Evolutionary conservation across 2,329 filamentous ascomycete genomes (phyloP), one percentile per base, ranked within the genome.

Genomic region (Talaromyces marneffei): DNA sequence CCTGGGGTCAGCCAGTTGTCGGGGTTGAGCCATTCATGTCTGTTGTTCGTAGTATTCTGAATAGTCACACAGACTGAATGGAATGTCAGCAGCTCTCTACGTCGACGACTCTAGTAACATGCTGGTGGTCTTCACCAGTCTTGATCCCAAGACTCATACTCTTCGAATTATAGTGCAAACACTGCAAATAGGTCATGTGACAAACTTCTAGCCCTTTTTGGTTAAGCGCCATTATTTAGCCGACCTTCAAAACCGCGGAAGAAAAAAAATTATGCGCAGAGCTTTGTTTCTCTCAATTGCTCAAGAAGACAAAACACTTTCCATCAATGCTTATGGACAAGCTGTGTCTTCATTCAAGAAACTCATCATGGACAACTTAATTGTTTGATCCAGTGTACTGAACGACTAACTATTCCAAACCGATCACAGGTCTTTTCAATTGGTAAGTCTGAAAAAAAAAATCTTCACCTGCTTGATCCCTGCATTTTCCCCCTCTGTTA

Each of bases 401-500:
- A 16, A 12, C 14, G 40, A 50, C 56, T 50, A 50, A 58, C n/a
- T n/a, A 35, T 42, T 31, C 27, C 2, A 27, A 1, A 20, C 10
- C 25, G 53, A 20, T 16, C 31, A 20, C 31, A 58, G 56, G 18
- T 9, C 14, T 29, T 9, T n/a, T 48, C 48, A 44, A 60, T 53
- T 63, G 61, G 61, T 63, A 60, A 5, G 61, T 63, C 27, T 39
- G 42, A 48, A 25, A 44, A 54, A 44, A 48, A 25, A 44, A 54
- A 44, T 53, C 57, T 60, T 59, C 27, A 57, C 61, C 59, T 25
- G 54, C 48, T 61, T 57, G 62, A 65, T 61, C 62, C 16, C 42
- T 61, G 16, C 25, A 61, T 52, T 65, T 59, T 66, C 35, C 53
- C n/a, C 39, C 67, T 72, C 80, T 77, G 66, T 78, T 75, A 74